phyloP scores from a whole-genome alignment of 805 yeast species.

The Schizosaccharomyces cryophilus region DNA sequence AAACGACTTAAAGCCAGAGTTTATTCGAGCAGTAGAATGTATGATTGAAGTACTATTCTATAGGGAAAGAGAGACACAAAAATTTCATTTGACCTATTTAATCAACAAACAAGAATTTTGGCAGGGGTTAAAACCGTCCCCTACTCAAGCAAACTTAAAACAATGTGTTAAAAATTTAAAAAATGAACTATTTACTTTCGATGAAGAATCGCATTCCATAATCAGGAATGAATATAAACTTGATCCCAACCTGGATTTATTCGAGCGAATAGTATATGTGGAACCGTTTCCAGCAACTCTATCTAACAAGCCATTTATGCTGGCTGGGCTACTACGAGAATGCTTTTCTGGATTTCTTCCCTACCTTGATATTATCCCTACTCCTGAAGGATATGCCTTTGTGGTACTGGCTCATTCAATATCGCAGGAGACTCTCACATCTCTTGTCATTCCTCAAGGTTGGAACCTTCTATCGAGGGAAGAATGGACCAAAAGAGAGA shows the following conservation, averaged over 20 bases:
- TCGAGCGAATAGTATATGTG: neutral
- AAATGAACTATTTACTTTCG: neutral
- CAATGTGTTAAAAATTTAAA: neutral
- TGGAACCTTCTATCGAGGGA: neutral
- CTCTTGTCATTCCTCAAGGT: neutral
- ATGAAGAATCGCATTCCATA: neutral
- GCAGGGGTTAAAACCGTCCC: neutral
- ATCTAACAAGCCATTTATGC: neutral
- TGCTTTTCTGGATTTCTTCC: neutral
- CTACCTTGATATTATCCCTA: neutral
- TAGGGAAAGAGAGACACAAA: neutral
- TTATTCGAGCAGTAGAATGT: neutral
- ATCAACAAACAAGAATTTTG: neutral
- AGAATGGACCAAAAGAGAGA: neutral
- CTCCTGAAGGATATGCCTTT: slow-evolving; percentile 1
- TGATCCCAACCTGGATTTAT: neutral
- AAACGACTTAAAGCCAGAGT: neutral
- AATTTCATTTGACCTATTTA: neutral
- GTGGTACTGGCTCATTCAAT: neutral
- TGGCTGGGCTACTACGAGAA: neutral
- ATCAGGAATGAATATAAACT: neutral
- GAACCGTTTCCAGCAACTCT: neutral
- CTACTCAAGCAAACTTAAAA: neutral
- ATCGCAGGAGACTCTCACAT: neutral
- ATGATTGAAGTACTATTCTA: neutral